Base-by-base conservation (phyloP, 352 stramenopile genomes). In the Pythium plurisporium region DNA sequence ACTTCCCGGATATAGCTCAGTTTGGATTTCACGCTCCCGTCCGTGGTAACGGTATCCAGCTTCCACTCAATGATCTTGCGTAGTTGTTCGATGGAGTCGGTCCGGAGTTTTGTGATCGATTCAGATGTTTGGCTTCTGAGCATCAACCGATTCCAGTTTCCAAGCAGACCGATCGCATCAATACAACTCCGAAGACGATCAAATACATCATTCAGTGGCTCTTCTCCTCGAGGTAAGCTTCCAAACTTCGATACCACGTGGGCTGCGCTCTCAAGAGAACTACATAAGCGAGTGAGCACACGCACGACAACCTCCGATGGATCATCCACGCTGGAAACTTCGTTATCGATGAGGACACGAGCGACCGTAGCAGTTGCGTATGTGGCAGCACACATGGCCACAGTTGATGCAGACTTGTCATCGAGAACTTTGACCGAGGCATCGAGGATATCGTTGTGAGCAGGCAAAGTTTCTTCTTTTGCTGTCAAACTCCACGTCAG, bases 1-100 rank as follows among this genome's bases (percentile, higher is more conserved):
- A 62, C 42, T 12, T 27, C 19, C 7, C 55, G 49, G 14, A 47
- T 47, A 9, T 33, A 23, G 6, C 11, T 52, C 4, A 70, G 40
- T 20, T 55, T 53, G 29, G 62, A 51, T 47, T 65, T 64, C 2
- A 70, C 40, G 31, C 48, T 57, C 17, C 56, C 55, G n/a, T 70
- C 62, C 0, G 55, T 33, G 4, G 34, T 34, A n/a, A 65, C 49
- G 14, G 14, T 33, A 4, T 55, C 55, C 8, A 65, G 23, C 30
- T 70, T 64, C 62, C 62, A 70, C 1, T 22, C 30, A 10, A 70
- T 37, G 31, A 70, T 37, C 2, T 27, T 53, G 26, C 49, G n/a
- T 2, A 69, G 40, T 12, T 49, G 36, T n/a, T 52, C 44, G 4
- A 68, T 15, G 2, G 45, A 49, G 1, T 47, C 44, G 22, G 25